Evolutionary conservation across 768 basidiomycete genomes (phyloP).

Genomic region (Cyathus striatus): DNA sequence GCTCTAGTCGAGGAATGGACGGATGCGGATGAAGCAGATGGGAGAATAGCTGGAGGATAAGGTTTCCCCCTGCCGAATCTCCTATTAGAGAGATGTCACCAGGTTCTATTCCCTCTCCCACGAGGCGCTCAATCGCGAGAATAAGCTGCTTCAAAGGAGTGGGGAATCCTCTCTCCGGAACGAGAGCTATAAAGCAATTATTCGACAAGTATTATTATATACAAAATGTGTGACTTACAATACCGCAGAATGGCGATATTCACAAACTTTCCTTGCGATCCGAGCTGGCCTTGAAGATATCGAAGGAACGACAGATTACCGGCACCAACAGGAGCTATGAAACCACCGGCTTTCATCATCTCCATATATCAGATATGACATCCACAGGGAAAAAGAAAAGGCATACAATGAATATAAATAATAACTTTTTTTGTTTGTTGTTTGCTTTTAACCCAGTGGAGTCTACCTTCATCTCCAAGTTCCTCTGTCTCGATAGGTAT

Average conservation of each 20-base stretch:
- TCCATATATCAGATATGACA: too few species aligned
- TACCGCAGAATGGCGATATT: conserved; percentile 15
- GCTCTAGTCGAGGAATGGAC: neutral
- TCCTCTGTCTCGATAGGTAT: conserved; percentile 14
- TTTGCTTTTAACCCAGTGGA: conserved; percentile 21
- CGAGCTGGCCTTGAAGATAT: conserved; percentile 13
- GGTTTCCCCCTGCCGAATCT: neutral
- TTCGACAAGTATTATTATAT: neutral
- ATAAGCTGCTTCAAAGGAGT: neutral
- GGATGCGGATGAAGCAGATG: neutral
- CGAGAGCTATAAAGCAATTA: neutral
- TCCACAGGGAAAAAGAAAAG: neutral
- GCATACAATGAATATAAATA: conserved; percentile 17
- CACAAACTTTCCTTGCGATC: conserved; percentile 9
- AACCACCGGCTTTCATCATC: too few species aligned
- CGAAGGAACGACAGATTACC: conserved; percentile 13
- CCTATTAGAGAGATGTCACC: neutral
- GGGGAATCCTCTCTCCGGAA: neutral
- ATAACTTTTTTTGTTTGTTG: conserved; percentile 15
- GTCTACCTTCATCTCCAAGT: conserved; percentile 14
- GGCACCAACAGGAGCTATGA: too few species aligned
- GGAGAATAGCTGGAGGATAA: neutral
- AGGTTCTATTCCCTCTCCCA: neutral
- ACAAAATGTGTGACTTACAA: conserved; percentile 5
- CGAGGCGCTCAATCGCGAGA: neutral